Base-by-base conservation (phyloP, 805 yeast genomes). In the Wickerhamiella azymoides region DNA sequence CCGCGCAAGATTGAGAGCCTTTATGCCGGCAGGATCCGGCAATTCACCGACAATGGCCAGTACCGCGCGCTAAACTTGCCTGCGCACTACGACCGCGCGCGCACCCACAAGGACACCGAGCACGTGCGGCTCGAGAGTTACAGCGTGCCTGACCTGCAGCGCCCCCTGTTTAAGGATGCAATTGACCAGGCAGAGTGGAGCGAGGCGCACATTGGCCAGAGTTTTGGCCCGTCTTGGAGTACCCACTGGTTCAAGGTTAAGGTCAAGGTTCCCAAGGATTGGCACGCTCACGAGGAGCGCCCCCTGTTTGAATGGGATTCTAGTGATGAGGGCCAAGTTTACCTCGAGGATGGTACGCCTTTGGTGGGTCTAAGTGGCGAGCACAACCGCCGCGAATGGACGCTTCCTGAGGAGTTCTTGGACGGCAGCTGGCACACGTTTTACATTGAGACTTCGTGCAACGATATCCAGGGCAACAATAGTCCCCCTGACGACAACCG, bases 181-280 rank as follows among this genome's bases (percentile, higher is more conserved):
- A 64, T 79, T 49, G 65, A 70, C 52, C 65, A 68, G 19, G 80
- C 84, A n/a, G 52, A 51, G 33, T 67, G 69, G 66, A 52, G 54
- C 8, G 53, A 56, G 1, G 57, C 69, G 5, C 47, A 53, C 35
- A 77, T 77, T 52, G 93, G 92, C 18, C 79, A 83, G 53, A 64
- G 69, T 8, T 85, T 83, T 60, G 96, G 97, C 0, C 98, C 98
- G 2, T 81, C 93, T 11, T 89, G 98, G 98, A 80, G 89, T 48
- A 82, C 97, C 1, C 93, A 85, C 52, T 89, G 98, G 98, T 85
- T 92, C 63, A 73, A 76, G 53, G 65, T 89, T 17, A 63, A 70
- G 11, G 63, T 84, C 48, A 65, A 67, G n/a, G 66, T 89, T 5
- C 94, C 95, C 0, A 53, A 66, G 13, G 60, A 68, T 2, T 79